Conservation (phyloP, 2,329 filamentous ascomycete species). For the Cryphonectria nitschkei region DNA sequence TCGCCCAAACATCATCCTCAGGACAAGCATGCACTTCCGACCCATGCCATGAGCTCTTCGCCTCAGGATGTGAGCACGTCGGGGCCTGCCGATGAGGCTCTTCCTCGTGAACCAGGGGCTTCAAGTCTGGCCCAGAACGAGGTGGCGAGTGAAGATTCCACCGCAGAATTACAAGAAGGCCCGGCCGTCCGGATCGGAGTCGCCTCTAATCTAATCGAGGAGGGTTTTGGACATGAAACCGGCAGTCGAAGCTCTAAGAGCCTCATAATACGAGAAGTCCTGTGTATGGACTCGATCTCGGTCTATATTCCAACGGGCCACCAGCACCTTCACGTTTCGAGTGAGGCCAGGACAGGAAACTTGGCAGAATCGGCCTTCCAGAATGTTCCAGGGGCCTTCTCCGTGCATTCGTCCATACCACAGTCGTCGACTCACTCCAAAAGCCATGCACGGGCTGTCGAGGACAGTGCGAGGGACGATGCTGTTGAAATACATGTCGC, state of each 20-base stretch:
- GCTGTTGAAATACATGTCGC: slow-evolving; percentile 56
- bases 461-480: slow-evolving; percentile 36
- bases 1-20: slow-evolving; percentile 31
- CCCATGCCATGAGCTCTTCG: neutral
- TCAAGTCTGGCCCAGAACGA: neutral
- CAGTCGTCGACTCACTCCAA: slow-evolving; percentile 25
- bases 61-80: neutral
- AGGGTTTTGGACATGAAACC: slow-evolving; percentile 44
- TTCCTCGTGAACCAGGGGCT: neutral
- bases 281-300: slow-evolving; percentile 55
- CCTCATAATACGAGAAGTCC: slow-evolving; percentile 56
- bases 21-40: neutral
- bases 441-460: slow-evolving; percentile 19
- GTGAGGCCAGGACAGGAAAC: slow-evolving; percentile 5
- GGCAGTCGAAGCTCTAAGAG: slow-evolving; percentile 58
- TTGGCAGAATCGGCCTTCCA: slow-evolving; percentile 21
- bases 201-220: slow-evolving; percentile 29
- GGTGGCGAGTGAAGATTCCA: neutral
- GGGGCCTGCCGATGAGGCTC: neutral
- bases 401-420: slow-evolving; percentile 43
- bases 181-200: slow-evolving; percentile 13
- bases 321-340: slow-evolving; percentile 45
- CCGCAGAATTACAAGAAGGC: neutral
- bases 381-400: slow-evolving; percentile 66
- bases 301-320: slow-evolving; percentile 58